Evolutionary conservation across 2,329 filamentous ascomycete species (phyloP).

Genomic region (Exophiala mesophila): DNA sequence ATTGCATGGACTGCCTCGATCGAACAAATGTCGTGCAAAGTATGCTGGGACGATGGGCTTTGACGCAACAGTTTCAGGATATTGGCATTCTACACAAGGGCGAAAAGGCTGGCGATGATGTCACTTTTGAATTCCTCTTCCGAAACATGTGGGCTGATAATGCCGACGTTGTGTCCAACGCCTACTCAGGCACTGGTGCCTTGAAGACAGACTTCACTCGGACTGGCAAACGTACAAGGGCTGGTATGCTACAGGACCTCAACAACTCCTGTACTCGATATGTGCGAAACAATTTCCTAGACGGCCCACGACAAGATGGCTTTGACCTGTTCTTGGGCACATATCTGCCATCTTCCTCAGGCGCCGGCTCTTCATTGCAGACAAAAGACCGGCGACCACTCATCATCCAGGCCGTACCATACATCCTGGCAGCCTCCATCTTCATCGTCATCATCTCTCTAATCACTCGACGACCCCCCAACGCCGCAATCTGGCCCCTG

Average conservation of each 20-base stretch:
- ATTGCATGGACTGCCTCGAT: conserved; percentile 99
- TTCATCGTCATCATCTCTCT: conserved; percentile 75
- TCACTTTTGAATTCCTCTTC: conserved; percentile 82
- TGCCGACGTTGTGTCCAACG: conserved; percentile 85
- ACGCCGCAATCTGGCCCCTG: conserved; percentile 72
- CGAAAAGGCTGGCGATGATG: conserved; percentile 73
- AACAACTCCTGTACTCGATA: conserved; percentile 87
- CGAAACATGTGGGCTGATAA: conserved; percentile 99
- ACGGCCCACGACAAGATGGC: conserved; percentile 89
- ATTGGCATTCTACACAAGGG: conserved; percentile 72
- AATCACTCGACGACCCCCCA: conserved; percentile 66
- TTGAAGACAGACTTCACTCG: conserved; percentile 98
- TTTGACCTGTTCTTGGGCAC: conserved; percentile 90
- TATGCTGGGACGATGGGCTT: conserved; percentile 84
- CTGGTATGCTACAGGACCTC: conserved; percentile 78
- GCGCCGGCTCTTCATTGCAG: conserved; percentile 65
- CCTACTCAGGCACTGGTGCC: conserved; percentile 92
- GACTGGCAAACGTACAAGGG: conserved; percentile 81
- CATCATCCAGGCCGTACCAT: conserved; percentile 88
- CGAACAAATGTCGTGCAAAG: conserved; percentile 97
- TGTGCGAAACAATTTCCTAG: conserved; percentile 87
- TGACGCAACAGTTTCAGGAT: conserved; percentile 85
- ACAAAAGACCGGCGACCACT: conserved; percentile 83
- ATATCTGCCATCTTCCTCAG: conserved; percentile 70
- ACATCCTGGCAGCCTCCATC: conserved; percentile 76